Percentiles rank a stretch among this genome's conserved stretches.
These are phyloP conservation scores for Microdochium paspali DNA, from an alignment of 2,329 filamentous ascomycete species.

Conservation along the genomic window DNA sequence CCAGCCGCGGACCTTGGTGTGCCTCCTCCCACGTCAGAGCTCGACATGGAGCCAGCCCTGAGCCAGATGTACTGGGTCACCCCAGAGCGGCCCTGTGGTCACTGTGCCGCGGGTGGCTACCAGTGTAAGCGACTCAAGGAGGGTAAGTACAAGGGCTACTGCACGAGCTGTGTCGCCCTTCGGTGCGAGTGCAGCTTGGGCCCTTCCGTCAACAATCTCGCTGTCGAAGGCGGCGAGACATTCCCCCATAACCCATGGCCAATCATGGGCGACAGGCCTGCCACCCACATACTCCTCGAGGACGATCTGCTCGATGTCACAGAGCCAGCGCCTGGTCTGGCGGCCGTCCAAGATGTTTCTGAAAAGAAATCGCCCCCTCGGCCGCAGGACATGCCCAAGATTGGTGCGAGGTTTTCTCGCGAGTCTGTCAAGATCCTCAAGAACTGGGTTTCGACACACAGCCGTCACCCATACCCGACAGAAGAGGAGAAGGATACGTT, in stretches of 20 bases:
- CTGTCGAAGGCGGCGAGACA: slow-evolving; percentile 19
- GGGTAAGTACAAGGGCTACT: slow-evolving; percentile 50
- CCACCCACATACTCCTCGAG: slow-evolving; percentile 26
- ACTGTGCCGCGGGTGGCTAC: slow-evolving; percentile 42
- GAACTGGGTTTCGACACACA: slow-evolving; percentile 74
- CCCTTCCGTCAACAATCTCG: slow-evolving; percentile 20
- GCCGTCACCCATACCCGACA: slow-evolving; percentile 76
- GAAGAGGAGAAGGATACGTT: slow-evolving; percentile 79
- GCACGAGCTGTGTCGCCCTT: slow-evolving; percentile 53
- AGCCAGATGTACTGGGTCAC: slow-evolving; percentile 31
- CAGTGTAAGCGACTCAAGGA: slow-evolving; percentile 52
- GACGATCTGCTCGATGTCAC: slow-evolving; percentile 17
- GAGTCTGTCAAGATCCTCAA: slow-evolving; percentile 74
- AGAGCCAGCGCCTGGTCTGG: slow-evolving; percentile 6
- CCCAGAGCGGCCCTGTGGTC: slow-evolving; percentile 36
- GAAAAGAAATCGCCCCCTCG: slow-evolving; percentile 17
- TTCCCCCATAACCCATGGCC: slow-evolving; percentile 38
- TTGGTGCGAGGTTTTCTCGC: slow-evolving; percentile 67
- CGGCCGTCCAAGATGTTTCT: slow-evolving; percentile 1
- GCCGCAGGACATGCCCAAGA: slow-evolving; percentile 41
- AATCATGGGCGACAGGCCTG: slow-evolving; percentile 31
- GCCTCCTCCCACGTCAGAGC: slow-evolving; percentile 19
- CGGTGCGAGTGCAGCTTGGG: slow-evolving; percentile 50
- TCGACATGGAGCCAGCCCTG: slow-evolving; percentile 14
- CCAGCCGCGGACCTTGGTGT: slow-evolving; percentile 22